Percentiles rank a stretch among this genome's conserved stretches.
phyloP scores from a whole-genome alignment of 2,329 filamentous ascomycete species.

The Cordyceps tenuipes region DNA sequence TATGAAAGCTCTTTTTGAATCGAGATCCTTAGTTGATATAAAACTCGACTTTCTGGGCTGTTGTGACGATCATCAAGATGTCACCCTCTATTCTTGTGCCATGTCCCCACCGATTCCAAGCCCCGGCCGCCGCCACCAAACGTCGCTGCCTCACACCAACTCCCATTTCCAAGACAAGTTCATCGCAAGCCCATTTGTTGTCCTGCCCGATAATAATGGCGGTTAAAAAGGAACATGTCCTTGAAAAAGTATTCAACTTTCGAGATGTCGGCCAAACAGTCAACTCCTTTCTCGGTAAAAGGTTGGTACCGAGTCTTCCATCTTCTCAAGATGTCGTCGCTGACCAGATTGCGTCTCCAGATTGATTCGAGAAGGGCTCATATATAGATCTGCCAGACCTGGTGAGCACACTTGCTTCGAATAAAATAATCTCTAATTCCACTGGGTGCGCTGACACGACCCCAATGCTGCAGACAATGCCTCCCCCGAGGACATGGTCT shows the following conservation, averaged over 20 bases:
- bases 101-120: no score
- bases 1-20: no score
- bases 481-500: constrained; percentile 52
- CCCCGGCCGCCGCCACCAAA: no score
- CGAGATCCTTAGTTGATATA: no score
- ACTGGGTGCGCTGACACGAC: neutral
- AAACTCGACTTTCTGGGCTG: no score
- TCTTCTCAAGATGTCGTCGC: neutral
- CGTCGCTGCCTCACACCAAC: neutral
- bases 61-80: no score
- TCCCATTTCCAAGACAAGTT: neutral
- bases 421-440: neutral
- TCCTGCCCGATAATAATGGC: neutral
- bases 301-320: constrained; percentile 30
- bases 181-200: neutral
- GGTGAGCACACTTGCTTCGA: constrained; percentile 25
- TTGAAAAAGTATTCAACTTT: constrained; percentile 46
- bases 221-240: constrained; percentile 34
- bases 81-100: no score
- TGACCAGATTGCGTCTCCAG: neutral
- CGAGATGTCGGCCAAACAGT: constrained; percentile 65
- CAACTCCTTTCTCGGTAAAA: constrained; percentile 48
- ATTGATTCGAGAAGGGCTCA: constrained; percentile 48
- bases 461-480: constrained; percentile 52
- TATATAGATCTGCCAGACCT: constrained; percentile 61